Evolutionary conservation across 106 monocot species (phyloP), one percentile per base, ranked within the genome.

Genomic region (Agapanthus africanus): DNA sequence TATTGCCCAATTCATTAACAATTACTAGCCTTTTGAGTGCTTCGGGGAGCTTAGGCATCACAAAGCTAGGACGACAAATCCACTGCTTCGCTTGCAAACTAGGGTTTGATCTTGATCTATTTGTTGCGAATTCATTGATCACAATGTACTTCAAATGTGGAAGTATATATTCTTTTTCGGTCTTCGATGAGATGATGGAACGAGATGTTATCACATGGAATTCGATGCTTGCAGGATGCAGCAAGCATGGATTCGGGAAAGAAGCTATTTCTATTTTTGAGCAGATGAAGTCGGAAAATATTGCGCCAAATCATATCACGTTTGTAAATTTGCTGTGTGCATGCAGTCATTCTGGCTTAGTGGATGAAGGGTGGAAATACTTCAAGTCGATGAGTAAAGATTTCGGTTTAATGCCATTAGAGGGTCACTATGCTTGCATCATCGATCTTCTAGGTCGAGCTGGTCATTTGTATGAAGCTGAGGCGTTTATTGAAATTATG

Each of bases 61-160:
- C 47, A 1, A 73, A 50, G 63, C 38, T 85, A 8, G 84, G 84
- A 16, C 73, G 59, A 25, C 82, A 82, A 28, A 54, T 75, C 41
- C 88, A 89, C 35, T 70, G 74, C 51, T 26, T 78, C 40, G 40
- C 72, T 4, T 39, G 77, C 57, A 77, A 74, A 25, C 36, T 85
- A 35, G 82, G 84, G 0, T 61, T 69, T 36, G 79, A 82, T 31
- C 31, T 59, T 9, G 79, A 83, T 8, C 46, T 83, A n/a, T 74
- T 83, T 39, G 74, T 86, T n/a, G 69, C 71, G 30, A 83, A 83
- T 47, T 67, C 83, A 25, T 61, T 90, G 69, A 81, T 90, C 27
- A 49, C 65, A 11, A 86, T 90, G 90, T 90, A 90, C 52, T 76
- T 80, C 63, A 90, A 83, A 40, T 90, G 83, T 51, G 90, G 90